Evolutionary conservation across 768 basidiomycete species (phyloP), one percentile per base, ranked within the genome.

Genomic region (Tricholoma terreum): DNA sequence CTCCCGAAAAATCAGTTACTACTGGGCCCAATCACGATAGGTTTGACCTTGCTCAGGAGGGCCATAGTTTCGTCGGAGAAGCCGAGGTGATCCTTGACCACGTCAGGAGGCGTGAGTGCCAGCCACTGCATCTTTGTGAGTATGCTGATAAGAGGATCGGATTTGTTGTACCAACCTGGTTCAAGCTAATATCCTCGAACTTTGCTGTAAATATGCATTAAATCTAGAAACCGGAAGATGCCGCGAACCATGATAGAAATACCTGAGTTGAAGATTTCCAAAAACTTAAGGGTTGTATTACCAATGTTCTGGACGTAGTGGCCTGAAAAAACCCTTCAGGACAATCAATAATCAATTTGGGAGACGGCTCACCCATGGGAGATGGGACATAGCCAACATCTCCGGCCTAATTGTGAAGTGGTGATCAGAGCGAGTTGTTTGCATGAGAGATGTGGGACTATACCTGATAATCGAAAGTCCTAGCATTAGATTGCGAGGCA

Each of bases 351-450:
- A 31, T 45, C 50, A 17, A 33, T 19, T 0, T 24, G 24, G 52
- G 19, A 52, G 9, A 35, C 27, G 27, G 17, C 71, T 52, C 60
- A 82, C 83, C 84, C 68, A 79, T 82, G 1, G 80, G 75, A 6
- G 82, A 78, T 17, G 85, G 84, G 36, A 86, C 77, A 57, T 84
- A 86, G 12, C 79, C 83, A 52, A 86, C 75, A 61, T 87, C 86
- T 14, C 85, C 86, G 50, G 79, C 73, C 76, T 83, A 48, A 7
- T 24, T 22, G 17, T 40, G 17, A 11, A 35, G 34, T 27, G 6
- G 38, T 38, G 2, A 31, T 22, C n/a, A 14, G 21, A 21, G 22
- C 27, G 14, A 24, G 24, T n/a, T 6, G 21, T 15, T 14, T 40
- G 53, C 21, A n/a, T 17, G 46, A 19, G n/a, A 22, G 22, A 30